phyloP scores from a whole-genome alignment of 768 basidiomycete genomes.

The Cytidiella melzeri region DNA sequence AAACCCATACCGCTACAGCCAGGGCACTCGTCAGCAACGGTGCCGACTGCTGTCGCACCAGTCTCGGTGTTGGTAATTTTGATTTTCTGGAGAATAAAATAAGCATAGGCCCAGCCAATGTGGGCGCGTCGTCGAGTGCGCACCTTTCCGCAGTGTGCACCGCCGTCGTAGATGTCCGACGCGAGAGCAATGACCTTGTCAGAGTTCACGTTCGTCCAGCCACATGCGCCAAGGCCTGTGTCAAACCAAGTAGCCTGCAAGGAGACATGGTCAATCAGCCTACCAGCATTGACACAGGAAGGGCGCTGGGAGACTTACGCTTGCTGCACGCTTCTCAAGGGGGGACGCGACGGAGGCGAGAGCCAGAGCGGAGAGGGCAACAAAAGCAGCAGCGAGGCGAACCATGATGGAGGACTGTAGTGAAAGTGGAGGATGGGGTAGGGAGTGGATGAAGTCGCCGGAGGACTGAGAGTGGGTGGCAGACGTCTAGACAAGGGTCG shows the following conservation, averaged over 20 bases:
- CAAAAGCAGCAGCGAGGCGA: slow-evolving; percentile 30
- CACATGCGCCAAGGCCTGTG: slow-evolving; percentile 60
- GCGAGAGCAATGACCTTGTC: slow-evolving; percentile 62
- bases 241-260: slow-evolving; percentile 64
- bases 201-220: slow-evolving; percentile 38
- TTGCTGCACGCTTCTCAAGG: slow-evolving; percentile 42
- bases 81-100: slow-evolving; percentile 42
- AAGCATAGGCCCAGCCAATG: background rate
- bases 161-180: slow-evolving; percentile 43
- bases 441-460: slow-evolving; percentile 14
- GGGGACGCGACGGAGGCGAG: slow-evolving; percentile 41
- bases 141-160: slow-evolving; percentile 58
- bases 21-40: slow-evolving; percentile 52
- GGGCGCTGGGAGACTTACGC: slow-evolving; percentile 35
- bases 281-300: background rate
- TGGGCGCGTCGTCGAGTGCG: too few relatives aligned
- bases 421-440: slow-evolving; percentile 12
- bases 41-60: slow-evolving; percentile 9
- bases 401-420: slow-evolving; percentile 30
- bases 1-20: slow-evolving; percentile 47
- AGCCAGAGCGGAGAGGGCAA: slow-evolving; percentile 37
- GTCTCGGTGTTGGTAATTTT: slow-evolving; percentile 43
- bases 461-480: slow-evolving; percentile 19
- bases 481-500: too few relatives aligned
- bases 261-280: background rate